phyloP scores from a whole-genome alignment of 176 grass and related monocot genomes.

The Tillandsia leiboldiana region DNA sequence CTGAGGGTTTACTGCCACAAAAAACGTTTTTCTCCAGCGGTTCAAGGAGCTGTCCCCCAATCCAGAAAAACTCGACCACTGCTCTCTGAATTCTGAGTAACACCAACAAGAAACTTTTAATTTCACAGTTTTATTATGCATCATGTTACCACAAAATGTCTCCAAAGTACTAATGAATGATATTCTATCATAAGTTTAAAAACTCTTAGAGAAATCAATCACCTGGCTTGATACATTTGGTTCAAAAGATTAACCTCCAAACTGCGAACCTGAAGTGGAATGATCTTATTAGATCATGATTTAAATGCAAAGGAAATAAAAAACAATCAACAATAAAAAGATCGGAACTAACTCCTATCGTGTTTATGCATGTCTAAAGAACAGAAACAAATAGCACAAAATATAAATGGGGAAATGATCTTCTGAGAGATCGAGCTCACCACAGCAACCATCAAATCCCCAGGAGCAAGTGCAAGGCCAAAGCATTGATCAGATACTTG shows the following conservation, averaged over 20 bases:
- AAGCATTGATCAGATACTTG: constrained; percentile 64
- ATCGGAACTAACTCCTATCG: background rate
- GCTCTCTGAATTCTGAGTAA: constrained; percentile 68
- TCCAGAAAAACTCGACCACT: constrained; percentile 70
- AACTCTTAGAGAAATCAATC: constrained; percentile 13
- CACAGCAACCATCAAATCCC: constrained; percentile 73
- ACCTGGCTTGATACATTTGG: constrained; percentile 97
- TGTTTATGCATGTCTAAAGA: background rate
- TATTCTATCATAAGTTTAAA: background rate
- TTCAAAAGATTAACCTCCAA: constrained; percentile 63
- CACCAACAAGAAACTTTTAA: constrained; percentile 15
- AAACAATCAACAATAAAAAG: background rate
- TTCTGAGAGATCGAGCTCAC: constrained; percentile 25
- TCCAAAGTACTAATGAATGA: background rate
- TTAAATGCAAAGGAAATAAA: constrained; percentile 6
- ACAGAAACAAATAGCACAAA: background rate
- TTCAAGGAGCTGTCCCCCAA: constrained; percentile 57
- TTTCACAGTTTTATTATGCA: background rate
- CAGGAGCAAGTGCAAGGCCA: constrained; percentile 72
- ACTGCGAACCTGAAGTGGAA: constrained; percentile 46
- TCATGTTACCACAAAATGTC: background rate
- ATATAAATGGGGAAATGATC: background rate
- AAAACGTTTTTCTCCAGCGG: constrained; percentile 28
- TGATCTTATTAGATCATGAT: constrained; percentile 14
- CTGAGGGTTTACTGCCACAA: constrained; percentile 17